Base-by-base conservation (phyloP, 441 rosid species). In the Pelargonium myrrhifolium region DNA sequence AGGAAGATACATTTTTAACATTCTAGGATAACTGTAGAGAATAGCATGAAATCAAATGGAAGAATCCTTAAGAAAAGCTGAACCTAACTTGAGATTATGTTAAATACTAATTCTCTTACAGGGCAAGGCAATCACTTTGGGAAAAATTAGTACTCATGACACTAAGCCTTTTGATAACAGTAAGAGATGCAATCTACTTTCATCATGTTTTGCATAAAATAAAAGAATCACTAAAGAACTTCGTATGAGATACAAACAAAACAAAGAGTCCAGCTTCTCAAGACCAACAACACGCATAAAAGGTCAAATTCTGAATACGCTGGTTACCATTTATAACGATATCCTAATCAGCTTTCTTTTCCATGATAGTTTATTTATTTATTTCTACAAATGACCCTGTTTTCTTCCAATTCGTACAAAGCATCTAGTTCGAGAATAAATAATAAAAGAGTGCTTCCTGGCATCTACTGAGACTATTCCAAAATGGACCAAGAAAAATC, bases 1-100 rank as follows among this genome's bases (percentile, higher is more conserved):
- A 56, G 18, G 67, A 45, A 21, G 66, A 62, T 15, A 64, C 28
- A 55, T 71, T 61, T 68, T 22, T 22, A 47, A 67, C 22, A 72
- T 56, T 65, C 68, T 72, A 21, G 66, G 58, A 3, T 35, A 78
- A 56, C 35, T 64, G 20, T 42, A 28, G 43, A 1, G 62, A 18
- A 31, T 10, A 66, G 11, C 74, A 70, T 59, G n/a, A 58, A 26
- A 4, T 56, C 37, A 70, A 47, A 47, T 14, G 40, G 45, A 69
- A 35, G 11, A 43, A 62, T 56, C 22, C 39, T 24, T 43, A 49
- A 56, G 45, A 62, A 60, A 60, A 21, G 31, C 0, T 31, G 21
- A 21, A 40, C 71, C 11, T 60, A 39, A 15, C 39, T 58, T 12
- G 26, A 10, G 26, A 35, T 18, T 2, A 1, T 15, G 39, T 18